phyloP scores from a whole-genome alignment of 495 filamentous ascomycete species.

The Penicillium verhagenii region DNA sequence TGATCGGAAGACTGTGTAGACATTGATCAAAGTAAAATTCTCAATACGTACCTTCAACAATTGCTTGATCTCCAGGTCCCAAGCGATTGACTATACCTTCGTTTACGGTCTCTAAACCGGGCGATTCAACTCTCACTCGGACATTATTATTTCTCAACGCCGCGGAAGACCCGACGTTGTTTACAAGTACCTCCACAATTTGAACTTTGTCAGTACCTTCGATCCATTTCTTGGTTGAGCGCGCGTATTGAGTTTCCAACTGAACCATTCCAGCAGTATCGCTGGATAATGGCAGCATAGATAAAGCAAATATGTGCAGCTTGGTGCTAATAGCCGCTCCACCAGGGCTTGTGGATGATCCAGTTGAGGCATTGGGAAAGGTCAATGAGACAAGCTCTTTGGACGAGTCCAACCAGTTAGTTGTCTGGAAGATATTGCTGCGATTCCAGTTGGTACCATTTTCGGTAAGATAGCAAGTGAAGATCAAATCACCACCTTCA shows the following conservation, averaged over 20 bases:
- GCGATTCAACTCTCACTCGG: constrained; percentile 31
- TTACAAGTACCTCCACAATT: constrained; percentile 50
- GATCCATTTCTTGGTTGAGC: constrained; percentile 53
- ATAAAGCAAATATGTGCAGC: constrained; percentile 28
- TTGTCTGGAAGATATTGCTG: constrained; percentile 52
- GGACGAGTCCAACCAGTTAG: constrained; percentile 44
- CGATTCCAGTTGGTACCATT: constrained; percentile 47
- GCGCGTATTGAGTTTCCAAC: constrained; percentile 46
- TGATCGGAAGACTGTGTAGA: too few species aligned
- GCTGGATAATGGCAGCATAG: constrained; percentile 16
- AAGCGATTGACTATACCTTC: constrained; percentile 46
- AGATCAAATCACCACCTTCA: constrained; percentile 49
- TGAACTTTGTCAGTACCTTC: constrained; percentile 44
- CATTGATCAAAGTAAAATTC: too few species aligned
- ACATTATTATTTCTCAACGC: constrained; percentile 38
- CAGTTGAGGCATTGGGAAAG: constrained; percentile 30
- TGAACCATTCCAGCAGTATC: neutral
- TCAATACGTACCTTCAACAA: too few species aligned
- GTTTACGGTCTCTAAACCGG: constrained; percentile 37
- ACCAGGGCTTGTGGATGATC: constrained; percentile 19
- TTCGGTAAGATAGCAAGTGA: constrained; percentile 47
- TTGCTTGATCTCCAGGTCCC: constrained; percentile 51
- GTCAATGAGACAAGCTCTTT: constrained; percentile 44
- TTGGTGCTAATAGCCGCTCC: constrained; percentile 18
- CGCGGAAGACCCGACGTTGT: constrained; percentile 48